Evolutionary conservation across 768 basidiomycete genomes (phyloP), one percentile per base, ranked within the genome.

Genomic region (Cystobasidium tubakii): DNA sequence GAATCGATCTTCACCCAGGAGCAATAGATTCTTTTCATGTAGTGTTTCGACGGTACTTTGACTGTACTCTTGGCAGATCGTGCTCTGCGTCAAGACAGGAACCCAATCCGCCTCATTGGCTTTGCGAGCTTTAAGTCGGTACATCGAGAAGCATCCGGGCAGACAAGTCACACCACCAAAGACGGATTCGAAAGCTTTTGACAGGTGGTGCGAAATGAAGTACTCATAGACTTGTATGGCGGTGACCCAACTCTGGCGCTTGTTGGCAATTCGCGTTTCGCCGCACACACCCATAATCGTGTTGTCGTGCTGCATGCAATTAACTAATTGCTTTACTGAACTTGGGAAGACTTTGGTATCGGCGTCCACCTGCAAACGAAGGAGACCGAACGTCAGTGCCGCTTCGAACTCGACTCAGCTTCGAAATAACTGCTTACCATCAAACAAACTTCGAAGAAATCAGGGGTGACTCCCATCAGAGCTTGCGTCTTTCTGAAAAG

Each of bases 61-160:
- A 77, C 91, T 92, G 83, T 99, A 99, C 80, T 98, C 92, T 79
- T 91, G 90, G 75, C 96, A 91, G 74, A 99, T 96, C 82, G 96
- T 92, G 21, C 94, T 94, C 79, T 97, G 96, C 81, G 90, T 87
- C 80, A 99, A 90, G 75, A 99, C 87, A 3, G 96, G 96, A 27
- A 99, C 86, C 96, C 96, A 99, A 79, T 99, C 96, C 75, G 94
- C 91, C 66, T 93, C 94, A 25, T 85, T 85, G 21, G 86, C 81
- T 79, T 89, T 92, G 67, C 96, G 86, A 9, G 93, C 94, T 81
- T 99, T 99, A 80, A 99, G 85, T 66, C 96, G 86, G 83, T 98
- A 98, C 95, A 99, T 99, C 66, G 93, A 96, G 84, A 99, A 99
- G 82, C 96, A 99, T n/a, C 96, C 96, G 0, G 96, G 96, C 33